These are phyloP conservation scores for Hemisphaericaspora xylanilytica DNA, from an alignment of 1,139 yeast species.

Conservation along the genomic window DNA sequence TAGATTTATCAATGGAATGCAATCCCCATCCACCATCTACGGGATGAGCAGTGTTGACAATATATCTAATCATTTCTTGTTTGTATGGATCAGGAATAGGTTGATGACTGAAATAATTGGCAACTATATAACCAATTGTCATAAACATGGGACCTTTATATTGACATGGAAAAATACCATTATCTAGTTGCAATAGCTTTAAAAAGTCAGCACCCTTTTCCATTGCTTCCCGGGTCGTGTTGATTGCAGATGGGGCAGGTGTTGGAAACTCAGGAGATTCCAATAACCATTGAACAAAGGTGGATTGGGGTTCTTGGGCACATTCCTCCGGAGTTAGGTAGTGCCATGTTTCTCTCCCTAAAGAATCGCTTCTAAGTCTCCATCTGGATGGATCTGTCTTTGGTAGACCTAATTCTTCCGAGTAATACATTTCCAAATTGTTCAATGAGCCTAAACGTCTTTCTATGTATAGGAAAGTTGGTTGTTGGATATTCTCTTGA, in stretches of 20 bases:
- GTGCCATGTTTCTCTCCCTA: conserved; percentile 84
- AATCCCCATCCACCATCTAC: conserved; percentile 99
- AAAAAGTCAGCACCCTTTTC: conserved; percentile 75
- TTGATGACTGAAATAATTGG: conserved; percentile 66
- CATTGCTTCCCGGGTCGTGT: conserved; percentile 62
- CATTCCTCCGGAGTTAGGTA: conserved; percentile 46
- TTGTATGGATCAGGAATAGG: conserved; percentile 66
- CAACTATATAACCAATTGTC: conserved; percentile 83
- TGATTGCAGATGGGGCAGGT: conserved; percentile 30
- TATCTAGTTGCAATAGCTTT: conserved; percentile 64
- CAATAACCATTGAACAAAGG: conserved; percentile 57
- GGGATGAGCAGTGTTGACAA: conserved; percentile 89
- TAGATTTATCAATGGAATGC: conserved; percentile 86
- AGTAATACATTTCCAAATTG: conserved; percentile 40
- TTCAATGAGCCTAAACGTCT: too few relatives aligned
- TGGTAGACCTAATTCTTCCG: conserved; percentile 61
- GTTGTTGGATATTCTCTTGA: too few relatives aligned
- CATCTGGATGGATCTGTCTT: conserved; percentile 70
- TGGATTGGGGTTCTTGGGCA: conserved; percentile 48
- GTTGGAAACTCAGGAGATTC: conserved; percentile 44
- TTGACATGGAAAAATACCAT: conserved; percentile 87
- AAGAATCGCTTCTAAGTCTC: conserved; percentile 67
- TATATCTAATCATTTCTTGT: conserved; percentile 73
- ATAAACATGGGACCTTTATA: conserved; percentile 98
- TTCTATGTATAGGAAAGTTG: too few relatives aligned